Evolutionary conservation across 2,329 filamentous ascomycete genomes (phyloP).

Genomic region (Xenosphaeropsis pyriputrescens): DNA sequence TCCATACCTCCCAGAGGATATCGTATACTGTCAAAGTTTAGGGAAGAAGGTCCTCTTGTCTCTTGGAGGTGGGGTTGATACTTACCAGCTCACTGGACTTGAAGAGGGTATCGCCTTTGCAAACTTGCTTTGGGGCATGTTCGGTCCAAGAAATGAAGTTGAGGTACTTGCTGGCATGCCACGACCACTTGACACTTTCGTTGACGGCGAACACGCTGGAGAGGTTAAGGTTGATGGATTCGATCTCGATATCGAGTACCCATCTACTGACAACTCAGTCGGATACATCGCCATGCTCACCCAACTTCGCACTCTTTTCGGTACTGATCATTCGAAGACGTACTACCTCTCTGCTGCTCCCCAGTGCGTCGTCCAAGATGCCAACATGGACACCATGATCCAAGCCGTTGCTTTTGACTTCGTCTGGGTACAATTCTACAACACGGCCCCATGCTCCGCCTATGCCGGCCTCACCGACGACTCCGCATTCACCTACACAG

Average conservation of each 20-base stretch:
- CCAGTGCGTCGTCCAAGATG: constrained; percentile 15
- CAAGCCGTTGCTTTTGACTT: constrained; percentile 13
- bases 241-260: constrained; percentile 7
- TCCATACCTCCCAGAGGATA: constrained; percentile 19
- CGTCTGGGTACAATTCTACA: constrained; percentile 19
- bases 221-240: constrained; percentile 6
- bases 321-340: constrained; percentile 8
- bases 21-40: constrained; percentile 21
- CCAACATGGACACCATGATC: constrained; percentile 16
- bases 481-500: constrained; percentile 11
- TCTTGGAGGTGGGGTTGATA: constrained; percentile 16
- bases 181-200: constrained; percentile 4
- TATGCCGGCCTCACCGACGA: constrained; percentile 4
- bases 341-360: constrained; percentile 18
- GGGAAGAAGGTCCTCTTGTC: constrained; percentile 26
- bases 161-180: constrained; percentile 13
- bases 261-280: constrained; percentile 3
- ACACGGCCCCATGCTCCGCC: constrained; percentile 14
- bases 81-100: constrained; percentile 22
- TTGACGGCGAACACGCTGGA: not conserved
- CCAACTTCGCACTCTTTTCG: constrained; percentile 12
- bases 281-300: constrained; percentile 8
- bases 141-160: constrained; percentile 16
- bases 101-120: constrained; percentile 21
- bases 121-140: constrained; percentile 24